Evolutionary conservation across 371 early-diverging fungal species (phyloP), one percentile per base, ranked within the genome.

Genomic region (Mortierella sp.): DNA sequence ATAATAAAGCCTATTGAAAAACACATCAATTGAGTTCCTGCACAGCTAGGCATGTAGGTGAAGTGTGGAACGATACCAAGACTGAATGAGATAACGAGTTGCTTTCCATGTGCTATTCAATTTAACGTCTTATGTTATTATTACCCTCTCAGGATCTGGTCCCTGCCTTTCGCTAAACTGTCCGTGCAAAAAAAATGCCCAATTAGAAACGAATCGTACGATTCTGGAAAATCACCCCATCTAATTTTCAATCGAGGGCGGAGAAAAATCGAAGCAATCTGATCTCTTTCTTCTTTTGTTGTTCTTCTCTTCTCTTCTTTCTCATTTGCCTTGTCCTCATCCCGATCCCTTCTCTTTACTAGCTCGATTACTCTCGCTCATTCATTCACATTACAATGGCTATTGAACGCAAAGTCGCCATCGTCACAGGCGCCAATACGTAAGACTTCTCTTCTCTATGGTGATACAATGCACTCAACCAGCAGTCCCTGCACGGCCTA

Each of bases 361-460:
- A 13, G 34, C 70, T 24, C 42, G 8, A 21, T 21, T 72, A 73
- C 3, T 42, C 52, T 50, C 70, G 42, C 48, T 70, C 42, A 54
- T 45, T 57, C 31, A n/a, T 50, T 28, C 28, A 13, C 9, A 11
- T 28, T 11, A 31, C 44, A 21, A 44, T 74, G 34, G 38, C 50
- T 48, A 42, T 50, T 31, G 74, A 73, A 55, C 65, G 73, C 42
- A 78, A 58, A 74, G 87, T 93, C 7, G 90, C 91, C 78, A 88
- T 94, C 57, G 89, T 94, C 71, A 94, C 94, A 5, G 94, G 94
- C 3, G 92, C 93, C 71, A 94, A 94, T 87, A 82, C 90, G 79
- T 84, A 79, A 24, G 81, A 26, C 54, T 48, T 26, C 9, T 28
- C 16, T 9, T 31, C 26, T 44, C 14, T 13, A 3, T 1, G 16